These are phyloP conservation scores for Rosa chinensis DNA, from an alignment of 306 rosid genomes.

Conservation along the genomic window DNA sequence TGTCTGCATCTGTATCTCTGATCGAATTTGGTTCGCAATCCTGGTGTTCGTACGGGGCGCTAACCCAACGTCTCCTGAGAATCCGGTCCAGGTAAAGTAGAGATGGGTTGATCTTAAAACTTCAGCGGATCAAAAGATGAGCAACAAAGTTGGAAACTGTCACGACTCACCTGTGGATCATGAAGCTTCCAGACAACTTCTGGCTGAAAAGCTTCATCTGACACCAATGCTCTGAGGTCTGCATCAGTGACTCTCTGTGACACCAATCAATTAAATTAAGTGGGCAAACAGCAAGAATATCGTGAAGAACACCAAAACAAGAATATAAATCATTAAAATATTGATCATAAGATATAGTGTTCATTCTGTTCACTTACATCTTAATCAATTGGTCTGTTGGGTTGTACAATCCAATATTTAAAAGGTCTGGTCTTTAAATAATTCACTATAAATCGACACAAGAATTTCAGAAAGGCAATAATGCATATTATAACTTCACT, in stretches of 20 bases:
- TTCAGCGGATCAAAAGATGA: not conserved
- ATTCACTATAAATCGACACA: not conserved
- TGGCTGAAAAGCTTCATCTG: constrained; percentile 93
- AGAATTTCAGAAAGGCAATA: not conserved
- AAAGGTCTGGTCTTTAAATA: not conserved
- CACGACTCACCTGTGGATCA: constrained; percentile 70
- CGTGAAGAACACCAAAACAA: not conserved
- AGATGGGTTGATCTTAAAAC: constrained; percentile 4
- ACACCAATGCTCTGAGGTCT: constrained; percentile 87
- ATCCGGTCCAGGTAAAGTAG: constrained; percentile 30
- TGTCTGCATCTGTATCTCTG: no score
- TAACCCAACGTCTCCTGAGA: constrained; percentile 43
- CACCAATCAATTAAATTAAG: not conserved
- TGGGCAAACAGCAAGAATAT: not conserved
- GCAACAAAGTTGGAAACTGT: constrained; percentile 18
- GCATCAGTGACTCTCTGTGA: constrained; percentile 85
- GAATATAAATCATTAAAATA: not conserved
- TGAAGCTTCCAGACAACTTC: constrained; percentile 78
- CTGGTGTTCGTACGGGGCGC: no score
- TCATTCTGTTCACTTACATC: not conserved
- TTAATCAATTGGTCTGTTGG: not conserved
- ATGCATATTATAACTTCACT: not conserved
- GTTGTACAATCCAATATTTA: not conserved
- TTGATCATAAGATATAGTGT: not conserved
- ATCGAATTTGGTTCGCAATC: no score